Base-by-base conservation (phyloP, 1,284 basidiomycete genomes). In the Ceraceosorus bombacis region DNA sequence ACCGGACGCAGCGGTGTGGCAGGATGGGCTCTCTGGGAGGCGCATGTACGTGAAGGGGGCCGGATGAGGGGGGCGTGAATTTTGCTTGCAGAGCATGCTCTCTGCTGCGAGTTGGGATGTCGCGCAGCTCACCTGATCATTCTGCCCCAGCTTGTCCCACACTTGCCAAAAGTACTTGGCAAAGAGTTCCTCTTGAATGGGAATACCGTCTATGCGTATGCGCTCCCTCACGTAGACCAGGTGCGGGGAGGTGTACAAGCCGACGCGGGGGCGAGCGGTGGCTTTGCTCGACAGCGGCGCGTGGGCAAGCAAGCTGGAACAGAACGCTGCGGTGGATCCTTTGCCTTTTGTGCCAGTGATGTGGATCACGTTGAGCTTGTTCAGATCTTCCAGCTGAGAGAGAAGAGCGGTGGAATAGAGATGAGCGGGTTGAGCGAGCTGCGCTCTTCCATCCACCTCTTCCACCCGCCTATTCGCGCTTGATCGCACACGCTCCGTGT, bases 261-360 rank as follows among this genome's bases (percentile, higher is more conserved):
- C 94, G 13, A 76, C 64, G 17, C 50, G 15, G 9, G 17, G 49
- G 10, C 13, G 36, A 12, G 46, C 12, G 12, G 46, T 48, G 12
- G 12, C 46, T 12, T 48, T 48, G 12, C 12, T 54, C 41, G 12
- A 48, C 51, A 49, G 63, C 63, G 17, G 68, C 67, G 3, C 55
- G 9, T 0, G 66, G 69, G 64, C 69, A 1, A 77, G 57, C 13
- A 80, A 61, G 13, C 74, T 73, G 43, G 75, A 74, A 46, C 73
- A 75, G 71, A 98, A 98, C 2, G 95, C 94, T 60, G 89, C 90
- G 0, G 95, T 95, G 3, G 92, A 97, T 3, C 95, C 95, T 78
- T 99, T 99, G 51, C 95, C 95, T 80, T 99, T 99, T 5, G 95
- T 99, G 2, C 95, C 95, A 10, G 95, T 94, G 72, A 99, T 87